These are phyloP conservation scores for Dacryopinax primogenitus DNA, from an alignment of 768 basidiomycete species.

Conservation along the genomic window DNA sequence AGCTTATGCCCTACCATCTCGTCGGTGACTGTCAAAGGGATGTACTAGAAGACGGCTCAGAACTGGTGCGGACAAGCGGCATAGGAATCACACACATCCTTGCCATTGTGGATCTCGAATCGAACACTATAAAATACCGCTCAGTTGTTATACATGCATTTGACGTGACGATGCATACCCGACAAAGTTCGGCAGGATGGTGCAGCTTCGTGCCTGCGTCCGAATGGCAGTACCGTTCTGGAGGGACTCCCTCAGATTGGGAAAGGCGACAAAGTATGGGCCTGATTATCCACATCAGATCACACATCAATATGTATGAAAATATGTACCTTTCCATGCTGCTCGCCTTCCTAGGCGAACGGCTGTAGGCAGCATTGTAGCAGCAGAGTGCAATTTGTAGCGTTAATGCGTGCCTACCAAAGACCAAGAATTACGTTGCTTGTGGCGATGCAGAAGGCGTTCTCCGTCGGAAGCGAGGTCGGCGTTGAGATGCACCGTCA, in stretches of 20 bases:
- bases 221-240: slow-evolving; percentile 72
- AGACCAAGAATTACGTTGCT: not conserved
- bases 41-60: slow-evolving; percentile 34
- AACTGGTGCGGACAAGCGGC: not conserved
- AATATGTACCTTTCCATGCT: slow-evolving; percentile 32
- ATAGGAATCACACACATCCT: not conserved
- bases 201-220: slow-evolving; percentile 79
- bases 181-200: slow-evolving; percentile 89
- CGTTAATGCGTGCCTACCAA: too few relatives aligned
- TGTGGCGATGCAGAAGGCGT: not conserved
- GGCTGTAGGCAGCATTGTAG: not conserved
- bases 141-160: not conserved
- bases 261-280: slow-evolving; percentile 89
- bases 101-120: not conserved
- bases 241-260: slow-evolving; percentile 68
- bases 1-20: slow-evolving; percentile 99
- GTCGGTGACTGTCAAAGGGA: slow-evolving; percentile 75
- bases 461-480: not conserved
- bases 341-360: slow-evolving; percentile 20
- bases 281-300: slow-evolving; percentile 37
- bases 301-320: not conserved
- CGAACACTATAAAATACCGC: not conserved
- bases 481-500: not conserved
- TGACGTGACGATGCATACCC: slow-evolving; percentile 44
- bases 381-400: too few relatives aligned